Percentiles rank a stretch among this genome's conserved stretches.
Conservation (phyloP, 805 yeast genomes). For the Groenewaldozyma tartarivorans region DNA sequence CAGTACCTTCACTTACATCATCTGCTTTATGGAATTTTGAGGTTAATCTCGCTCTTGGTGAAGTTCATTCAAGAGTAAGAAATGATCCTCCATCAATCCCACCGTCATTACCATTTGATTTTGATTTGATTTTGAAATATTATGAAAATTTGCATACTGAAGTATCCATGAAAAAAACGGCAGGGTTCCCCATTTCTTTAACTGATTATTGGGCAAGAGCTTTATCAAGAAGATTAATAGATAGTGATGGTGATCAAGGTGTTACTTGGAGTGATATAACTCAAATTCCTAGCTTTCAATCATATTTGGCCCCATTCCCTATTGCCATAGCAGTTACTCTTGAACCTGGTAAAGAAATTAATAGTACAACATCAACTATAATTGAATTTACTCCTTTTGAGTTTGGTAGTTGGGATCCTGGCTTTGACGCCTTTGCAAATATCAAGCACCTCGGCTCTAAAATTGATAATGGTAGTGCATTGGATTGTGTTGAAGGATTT, state of each 20-base stretch:
- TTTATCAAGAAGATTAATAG: conserved; percentile 55
- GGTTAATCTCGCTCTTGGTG: conserved; percentile 38
- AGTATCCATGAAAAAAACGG: conserved; percentile 34
- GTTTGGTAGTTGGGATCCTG: conserved; percentile 82
- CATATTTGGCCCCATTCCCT: conserved; percentile 55
- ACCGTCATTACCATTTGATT: too few species aligned
- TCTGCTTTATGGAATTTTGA: conserved; percentile 27
- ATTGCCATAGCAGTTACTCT: conserved; percentile 37
- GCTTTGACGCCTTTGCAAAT: conserved; percentile 53
- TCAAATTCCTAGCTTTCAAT: conserved; percentile 45
- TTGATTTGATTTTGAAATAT: conserved; percentile 12
- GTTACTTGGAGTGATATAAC: conserved; percentile 44
- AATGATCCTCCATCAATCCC: too few species aligned
- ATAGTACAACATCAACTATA: conserved; percentile 47
- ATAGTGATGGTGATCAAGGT: conserved; percentile 44
- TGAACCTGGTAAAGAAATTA: conserved; percentile 19
- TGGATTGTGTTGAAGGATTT: conserved; percentile 34
- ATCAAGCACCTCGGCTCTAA: conserved; percentile 60
- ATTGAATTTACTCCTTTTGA: conserved; percentile 46
- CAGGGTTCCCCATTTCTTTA: conserved; percentile 59
- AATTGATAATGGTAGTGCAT: conserved; percentile 30
- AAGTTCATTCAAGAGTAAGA: not conserved
- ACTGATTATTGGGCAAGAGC: conserved; percentile 79
- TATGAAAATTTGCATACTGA: conserved; percentile 7
- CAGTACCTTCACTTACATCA: not conserved